A percentile compares a stretch with the other conserved stretches of the same genome.
These are phyloP conservation scores for Colletotrichum chrysophilum DNA, from an alignment of 2,329 filamentous ascomycete species.

Conservation along the genomic window DNA sequence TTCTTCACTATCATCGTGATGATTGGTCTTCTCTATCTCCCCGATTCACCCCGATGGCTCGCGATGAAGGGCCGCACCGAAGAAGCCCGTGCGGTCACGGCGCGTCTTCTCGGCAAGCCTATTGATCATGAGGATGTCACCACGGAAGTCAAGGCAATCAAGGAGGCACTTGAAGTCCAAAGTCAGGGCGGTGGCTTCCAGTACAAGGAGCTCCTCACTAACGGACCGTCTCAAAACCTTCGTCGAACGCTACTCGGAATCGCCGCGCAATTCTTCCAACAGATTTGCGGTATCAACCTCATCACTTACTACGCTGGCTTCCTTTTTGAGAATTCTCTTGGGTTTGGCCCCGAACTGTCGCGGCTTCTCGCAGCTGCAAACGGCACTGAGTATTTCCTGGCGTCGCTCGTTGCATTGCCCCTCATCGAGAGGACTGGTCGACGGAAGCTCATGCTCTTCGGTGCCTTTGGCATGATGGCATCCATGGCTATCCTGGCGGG, in stretches of 20 bases:
- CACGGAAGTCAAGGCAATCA: slow-evolving; percentile 22
- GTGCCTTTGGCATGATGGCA: slow-evolving; percentile 64
- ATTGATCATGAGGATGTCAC: slow-evolving; percentile 29
- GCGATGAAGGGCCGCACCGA: slow-evolving; percentile 35
- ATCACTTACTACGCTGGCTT: slow-evolving; percentile 40
- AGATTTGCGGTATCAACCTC: slow-evolving; percentile 31
- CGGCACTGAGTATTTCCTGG: slow-evolving; percentile 47
- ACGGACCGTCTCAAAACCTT: slow-evolving; percentile 70
- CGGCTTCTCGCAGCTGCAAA: slow-evolving; percentile 61
- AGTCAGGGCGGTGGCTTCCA: slow-evolving; percentile 25
- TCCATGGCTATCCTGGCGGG: slow-evolving; percentile 63
- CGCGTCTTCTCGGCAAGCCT: slow-evolving; percentile 28
- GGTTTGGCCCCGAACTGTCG: slow-evolving; percentile 49
- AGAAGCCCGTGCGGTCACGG: slow-evolving; percentile 29
- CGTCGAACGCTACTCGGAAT: slow-evolving; percentile 58
- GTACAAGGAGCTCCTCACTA: slow-evolving; percentile 44
- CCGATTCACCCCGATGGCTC: slow-evolving; percentile 40
- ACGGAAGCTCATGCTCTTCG: slow-evolving; percentile 67
- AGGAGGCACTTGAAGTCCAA: slow-evolving; percentile 30
- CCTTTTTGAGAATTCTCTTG: slow-evolving; percentile 46
- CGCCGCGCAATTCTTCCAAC: slow-evolving; percentile 31
- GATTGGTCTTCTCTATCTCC: slow-evolving; percentile 35
- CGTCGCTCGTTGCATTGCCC: slow-evolving; percentile 40
- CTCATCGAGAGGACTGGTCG: slow-evolving; percentile 60
- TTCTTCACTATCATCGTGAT: slow-evolving; percentile 37